A percentile compares a stretch with the other conserved stretches of the same genome.
Conservation (phyloP, 331 rosid species). For the Stylosanthes scabra region DNA sequence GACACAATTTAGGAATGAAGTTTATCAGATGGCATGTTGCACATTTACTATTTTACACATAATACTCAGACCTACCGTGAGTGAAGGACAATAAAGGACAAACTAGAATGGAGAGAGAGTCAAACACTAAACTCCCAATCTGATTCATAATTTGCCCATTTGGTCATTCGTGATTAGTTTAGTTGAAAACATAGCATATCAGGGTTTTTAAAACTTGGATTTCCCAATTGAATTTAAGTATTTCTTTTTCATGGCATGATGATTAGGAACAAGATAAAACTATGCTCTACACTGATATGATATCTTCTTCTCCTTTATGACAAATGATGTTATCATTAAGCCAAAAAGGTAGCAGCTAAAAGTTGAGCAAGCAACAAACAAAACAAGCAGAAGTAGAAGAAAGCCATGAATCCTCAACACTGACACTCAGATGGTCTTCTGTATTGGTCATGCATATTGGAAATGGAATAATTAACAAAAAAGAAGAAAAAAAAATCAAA, state of each 20-base stretch:
- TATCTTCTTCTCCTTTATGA: not conserved
- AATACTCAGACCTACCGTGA: not conserved
- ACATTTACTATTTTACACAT: not conserved
- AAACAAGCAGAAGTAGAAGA: not conserved
- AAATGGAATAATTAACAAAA: slow-evolving; percentile 17
- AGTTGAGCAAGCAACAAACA: not conserved
- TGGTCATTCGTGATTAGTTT: slow-evolving; percentile 16
- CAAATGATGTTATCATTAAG: slow-evolving; percentile 22
- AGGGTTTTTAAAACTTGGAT: slow-evolving; percentile 11
- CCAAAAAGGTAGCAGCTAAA: slow-evolving; percentile 15
- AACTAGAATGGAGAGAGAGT: not conserved
- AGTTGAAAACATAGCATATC: slow-evolving; percentile 12
- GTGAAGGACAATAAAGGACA: slow-evolving; percentile 20
- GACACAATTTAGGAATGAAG: slow-evolving; percentile 2
- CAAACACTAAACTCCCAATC: not conserved
- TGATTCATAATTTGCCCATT: slow-evolving; percentile 5
- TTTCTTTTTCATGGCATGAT: not conserved
- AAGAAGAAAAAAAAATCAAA: not conserved
- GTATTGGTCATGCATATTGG: slow-evolving; percentile 30
- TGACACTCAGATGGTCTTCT: not conserved
- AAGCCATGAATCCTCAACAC: slow-evolving; percentile 7
- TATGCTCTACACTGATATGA: slow-evolving; percentile 9
- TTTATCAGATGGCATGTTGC: slow-evolving; percentile 25
- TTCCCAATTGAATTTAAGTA: not conserved
- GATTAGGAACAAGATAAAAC: slow-evolving; percentile 7